These are phyloP conservation scores for Mrakia gelida DNA, from an alignment of 768 basidiomycete genomes.

Conservation along the genomic window DNA sequence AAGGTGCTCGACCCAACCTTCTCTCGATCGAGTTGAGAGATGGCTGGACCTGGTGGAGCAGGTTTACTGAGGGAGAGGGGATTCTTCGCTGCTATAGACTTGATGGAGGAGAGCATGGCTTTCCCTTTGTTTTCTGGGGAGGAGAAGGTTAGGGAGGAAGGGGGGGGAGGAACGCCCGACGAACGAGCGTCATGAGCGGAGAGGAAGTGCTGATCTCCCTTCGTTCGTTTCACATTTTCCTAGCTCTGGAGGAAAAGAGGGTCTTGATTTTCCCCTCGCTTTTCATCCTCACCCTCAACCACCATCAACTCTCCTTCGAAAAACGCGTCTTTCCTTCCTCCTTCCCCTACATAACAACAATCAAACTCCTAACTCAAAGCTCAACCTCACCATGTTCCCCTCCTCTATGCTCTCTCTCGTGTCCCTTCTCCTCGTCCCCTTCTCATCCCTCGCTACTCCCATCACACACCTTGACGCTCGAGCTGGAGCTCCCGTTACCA, in stretches of 20 bases:
- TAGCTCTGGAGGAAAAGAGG: neutral
- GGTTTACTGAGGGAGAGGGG: neutral
- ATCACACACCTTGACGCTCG: neutral
- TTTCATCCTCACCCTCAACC: neutral
- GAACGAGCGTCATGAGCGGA: too few relatives aligned
- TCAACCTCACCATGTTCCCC: neutral
- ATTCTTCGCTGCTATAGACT: neutral
- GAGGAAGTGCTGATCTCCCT: neutral
- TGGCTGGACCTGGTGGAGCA: neutral
- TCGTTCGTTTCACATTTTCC: neutral
- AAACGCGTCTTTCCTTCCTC: neutral
- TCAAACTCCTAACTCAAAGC: too few relatives aligned
- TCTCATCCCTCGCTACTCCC: slow-evolving; percentile 17
- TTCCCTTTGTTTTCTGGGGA: neutral
- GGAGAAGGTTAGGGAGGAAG: neutral
- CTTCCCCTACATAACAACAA: neutral
- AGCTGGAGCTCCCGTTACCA: slow-evolving; percentile 25
- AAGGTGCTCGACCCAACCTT: neutral
- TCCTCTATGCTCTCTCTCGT: neutral
- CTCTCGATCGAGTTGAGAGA: neutral
- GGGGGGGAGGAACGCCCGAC: neutral
- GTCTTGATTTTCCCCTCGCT: neutral
- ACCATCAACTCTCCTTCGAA: neutral
- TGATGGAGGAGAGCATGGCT: slow-evolving; percentile 9
- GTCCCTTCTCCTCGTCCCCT: neutral